Evolutionary conservation across 148 eudicot species (phyloP).

Genomic region (Polygonum maritimum): DNA sequence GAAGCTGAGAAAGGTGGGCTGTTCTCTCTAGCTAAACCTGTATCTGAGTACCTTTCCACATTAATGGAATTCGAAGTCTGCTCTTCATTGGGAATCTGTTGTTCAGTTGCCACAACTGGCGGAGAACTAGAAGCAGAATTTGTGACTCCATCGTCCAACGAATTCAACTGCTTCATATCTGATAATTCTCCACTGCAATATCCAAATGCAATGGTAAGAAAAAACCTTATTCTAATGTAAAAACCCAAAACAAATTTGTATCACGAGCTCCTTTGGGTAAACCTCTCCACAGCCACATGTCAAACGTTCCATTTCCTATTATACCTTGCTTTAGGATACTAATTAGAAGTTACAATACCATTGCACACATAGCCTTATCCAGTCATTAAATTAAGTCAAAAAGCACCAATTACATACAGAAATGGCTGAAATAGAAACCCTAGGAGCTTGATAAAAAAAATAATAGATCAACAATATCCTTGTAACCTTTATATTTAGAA

Average conservation of each 20-base stretch:
- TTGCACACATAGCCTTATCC: neutral
- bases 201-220: conserved; percentile 5
- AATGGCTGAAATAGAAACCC: neutral
- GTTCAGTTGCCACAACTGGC: conserved; percentile 44
- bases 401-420: neutral
- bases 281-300: neutral
- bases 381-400: neutral
- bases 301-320: neutral
- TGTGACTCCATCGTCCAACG: conserved; percentile 35
- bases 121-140: conserved; percentile 56
- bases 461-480: neutral
- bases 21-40: conserved; percentile 38
- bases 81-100: conserved; percentile 29
- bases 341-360: neutral
- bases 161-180: conserved; percentile 34
- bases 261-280: neutral
- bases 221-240: neutral
- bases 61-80: conserved; percentile 34
- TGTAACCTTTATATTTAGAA: neutral
- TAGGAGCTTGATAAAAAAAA: neutral
- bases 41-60: conserved; percentile 40
- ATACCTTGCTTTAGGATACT: neutral
- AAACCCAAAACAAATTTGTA: neutral
- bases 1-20: conserved; percentile 40
- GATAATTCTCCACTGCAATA: conserved; percentile 32